These are phyloP conservation scores for Starmerella floris DNA, from an alignment of 805 yeast species.

Conservation along the genomic window DNA sequence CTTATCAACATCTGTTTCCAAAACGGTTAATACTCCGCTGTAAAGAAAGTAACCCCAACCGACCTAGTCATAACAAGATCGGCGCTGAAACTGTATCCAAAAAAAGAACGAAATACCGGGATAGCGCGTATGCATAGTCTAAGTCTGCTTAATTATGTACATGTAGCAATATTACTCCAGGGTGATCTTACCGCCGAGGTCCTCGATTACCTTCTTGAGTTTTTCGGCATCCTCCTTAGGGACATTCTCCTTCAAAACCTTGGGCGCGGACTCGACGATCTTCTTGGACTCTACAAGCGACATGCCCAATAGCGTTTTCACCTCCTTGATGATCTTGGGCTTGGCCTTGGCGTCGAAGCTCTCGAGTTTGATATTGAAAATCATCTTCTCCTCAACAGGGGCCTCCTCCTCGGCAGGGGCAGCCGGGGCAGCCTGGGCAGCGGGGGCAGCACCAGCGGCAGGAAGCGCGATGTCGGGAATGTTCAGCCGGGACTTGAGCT, in stretches of 20 bases:
- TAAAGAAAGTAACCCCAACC: no score
- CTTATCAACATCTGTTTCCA: no score
- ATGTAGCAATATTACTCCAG: conserved; percentile 48
- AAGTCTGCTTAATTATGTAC: conserved; percentile 7
- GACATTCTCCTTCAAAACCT: conserved; percentile 84
- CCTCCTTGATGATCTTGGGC: conserved; percentile 96
- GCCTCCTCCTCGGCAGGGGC: conserved; percentile 59
- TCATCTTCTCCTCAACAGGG: conserved; percentile 84
- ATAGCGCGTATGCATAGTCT: no score
- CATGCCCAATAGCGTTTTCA: conserved; percentile 77
- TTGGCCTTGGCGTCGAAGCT: conserved; percentile 87
- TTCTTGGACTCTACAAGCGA: conserved; percentile 95
- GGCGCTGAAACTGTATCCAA: no score
- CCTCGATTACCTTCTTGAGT: conserved; percentile 84
- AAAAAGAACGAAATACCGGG: no score
- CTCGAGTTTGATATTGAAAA: conserved; percentile 83
- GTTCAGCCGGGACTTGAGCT: conserved; percentile 57
- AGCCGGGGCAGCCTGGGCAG: conserved; percentile 50
- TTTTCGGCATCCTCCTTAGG: conserved; percentile 97
- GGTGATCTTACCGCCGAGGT: conserved; percentile 81
- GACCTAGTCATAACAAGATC: no score
- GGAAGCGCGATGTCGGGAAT: conserved; percentile 90
- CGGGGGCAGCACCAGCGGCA: conserved; percentile 47
- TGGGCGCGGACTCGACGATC: conserved; percentile 96
- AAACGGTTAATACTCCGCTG: no score